These are phyloP conservation scores for Euryodendron excelsum DNA, from an alignment of 148 eudicot species.

Conservation along the genomic window DNA sequence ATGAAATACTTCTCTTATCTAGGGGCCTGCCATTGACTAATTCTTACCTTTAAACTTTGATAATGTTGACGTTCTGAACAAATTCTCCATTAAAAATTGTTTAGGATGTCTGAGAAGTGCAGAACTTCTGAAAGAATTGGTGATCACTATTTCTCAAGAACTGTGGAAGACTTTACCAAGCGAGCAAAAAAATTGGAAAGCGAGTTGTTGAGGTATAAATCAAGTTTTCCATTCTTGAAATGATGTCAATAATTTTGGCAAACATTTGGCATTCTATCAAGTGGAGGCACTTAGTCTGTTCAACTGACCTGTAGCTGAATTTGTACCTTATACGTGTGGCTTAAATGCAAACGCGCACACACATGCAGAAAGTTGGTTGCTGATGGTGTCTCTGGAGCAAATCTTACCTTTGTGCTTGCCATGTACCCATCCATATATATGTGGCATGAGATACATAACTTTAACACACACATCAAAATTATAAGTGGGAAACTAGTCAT, in stretches of 20 bases:
- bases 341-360: background rate
- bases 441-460: background rate
- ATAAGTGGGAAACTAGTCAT: background rate
- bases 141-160: slow-evolving; percentile 23
- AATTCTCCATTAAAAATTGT: background rate
- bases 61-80: background rate
- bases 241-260: background rate
- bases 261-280: background rate
- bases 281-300: background rate
- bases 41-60: background rate
- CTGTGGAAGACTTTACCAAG: slow-evolving; percentile 36
- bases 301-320: background rate
- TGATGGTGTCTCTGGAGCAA: background rate
- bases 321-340: background rate
- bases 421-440: background rate
- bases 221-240: background rate
- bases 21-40: background rate
- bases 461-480: background rate
- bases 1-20: background rate
- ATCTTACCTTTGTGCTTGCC: background rate
- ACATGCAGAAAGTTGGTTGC: background rate
- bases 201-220: slow-evolving; percentile 38
- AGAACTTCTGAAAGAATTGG: slow-evolving; percentile 22
- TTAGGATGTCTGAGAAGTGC: slow-evolving; percentile 30
- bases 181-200: slow-evolving; percentile 41